Conservation (phyloP, 2,329 filamentous ascomycete species). For the Ceratocystis harringtonii region DNA sequence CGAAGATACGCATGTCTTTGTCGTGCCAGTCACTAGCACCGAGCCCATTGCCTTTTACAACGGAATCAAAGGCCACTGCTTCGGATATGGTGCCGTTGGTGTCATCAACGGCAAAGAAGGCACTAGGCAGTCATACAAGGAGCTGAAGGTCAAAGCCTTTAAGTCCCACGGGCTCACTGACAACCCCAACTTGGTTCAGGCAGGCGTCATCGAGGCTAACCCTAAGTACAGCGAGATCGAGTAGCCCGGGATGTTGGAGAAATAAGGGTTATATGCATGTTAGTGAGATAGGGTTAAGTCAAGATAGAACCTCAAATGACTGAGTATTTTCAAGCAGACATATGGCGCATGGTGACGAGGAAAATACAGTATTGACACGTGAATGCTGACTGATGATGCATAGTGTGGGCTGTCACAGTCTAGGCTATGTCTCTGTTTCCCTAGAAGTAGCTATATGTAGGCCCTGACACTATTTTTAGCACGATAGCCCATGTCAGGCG, state of each 20-base stretch:
- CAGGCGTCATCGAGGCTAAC: not conserved
- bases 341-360: too few species aligned
- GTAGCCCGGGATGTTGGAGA: not conserved
- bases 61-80: slow-evolving; percentile 16
- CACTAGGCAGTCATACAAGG: not conserved
- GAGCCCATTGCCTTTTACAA: not conserved
- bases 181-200: not conserved
- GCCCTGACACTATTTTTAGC: too few species aligned
- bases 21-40: not conserved
- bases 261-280: too few species aligned
- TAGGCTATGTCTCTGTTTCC: too few species aligned
- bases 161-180: not conserved
- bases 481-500: too few species aligned
- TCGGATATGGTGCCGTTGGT: slow-evolving; percentile 20
- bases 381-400: too few species aligned
- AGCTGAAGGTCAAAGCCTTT: not conserved
- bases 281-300: too few species aligned
- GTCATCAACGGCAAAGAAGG: not conserved
- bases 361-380: too few species aligned
- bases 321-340: too few species aligned
- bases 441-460: too few species aligned
- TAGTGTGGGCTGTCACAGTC: too few species aligned
- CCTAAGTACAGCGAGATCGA: not conserved
- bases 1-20: slow-evolving; percentile 18
- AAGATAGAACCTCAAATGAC: too few species aligned